Conservation (phyloP, 176 grass and related monocot species). For the Aegilops speltoides region DNA sequence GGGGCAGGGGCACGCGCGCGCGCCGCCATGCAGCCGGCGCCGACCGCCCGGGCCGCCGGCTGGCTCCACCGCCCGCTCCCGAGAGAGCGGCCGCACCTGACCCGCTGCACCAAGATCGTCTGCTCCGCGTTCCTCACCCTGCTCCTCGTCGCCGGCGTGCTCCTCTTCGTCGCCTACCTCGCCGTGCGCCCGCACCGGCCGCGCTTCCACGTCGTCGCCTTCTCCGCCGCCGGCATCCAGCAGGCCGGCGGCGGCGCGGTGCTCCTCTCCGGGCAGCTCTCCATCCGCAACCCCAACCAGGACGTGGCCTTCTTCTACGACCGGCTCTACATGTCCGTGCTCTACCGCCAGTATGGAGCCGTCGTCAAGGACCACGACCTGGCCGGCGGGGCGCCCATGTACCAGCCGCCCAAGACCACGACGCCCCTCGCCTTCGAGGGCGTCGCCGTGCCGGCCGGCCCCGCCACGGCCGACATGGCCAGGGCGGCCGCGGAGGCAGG, state of each 20-base stretch:
- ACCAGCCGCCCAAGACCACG: conserved; percentile 64
- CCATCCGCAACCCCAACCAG: conserved; percentile 65
- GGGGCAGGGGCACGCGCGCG: not conserved
- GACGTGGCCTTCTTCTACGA: conserved; percentile 71
- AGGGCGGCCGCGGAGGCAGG: conserved; percentile 1
- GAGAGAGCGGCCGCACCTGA: conserved; percentile 38
- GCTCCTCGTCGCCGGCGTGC: conserved; percentile 53
- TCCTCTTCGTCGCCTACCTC: conserved; percentile 72
- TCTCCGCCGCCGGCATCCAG: conserved; percentile 54
- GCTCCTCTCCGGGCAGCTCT: conserved; percentile 42
- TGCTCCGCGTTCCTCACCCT: conserved; percentile 66
- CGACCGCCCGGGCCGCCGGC: not conserved
- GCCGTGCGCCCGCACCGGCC: conserved; percentile 81
- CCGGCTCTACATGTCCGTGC: conserved; percentile 47
- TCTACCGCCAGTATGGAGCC: conserved; percentile 39
- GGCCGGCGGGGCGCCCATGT: conserved; percentile 41
- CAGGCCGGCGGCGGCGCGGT: conserved; percentile 1
- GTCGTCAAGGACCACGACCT: conserved; percentile 38
- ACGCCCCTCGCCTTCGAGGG: conserved; percentile 32
- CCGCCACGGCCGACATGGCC: conserved; percentile 17
- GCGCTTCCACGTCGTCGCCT: conserved; percentile 65
- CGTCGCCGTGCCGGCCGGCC: not conserved
- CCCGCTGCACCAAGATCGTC: conserved; percentile 47
- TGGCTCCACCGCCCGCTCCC: conserved; percentile 8
- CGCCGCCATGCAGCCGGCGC: not conserved